A percentile compares a stretch with the other conserved stretches of the same genome.
Conservation (phyloP, 2,329 filamentous ascomycete species). For the Xylariaceae sp. region DNA sequence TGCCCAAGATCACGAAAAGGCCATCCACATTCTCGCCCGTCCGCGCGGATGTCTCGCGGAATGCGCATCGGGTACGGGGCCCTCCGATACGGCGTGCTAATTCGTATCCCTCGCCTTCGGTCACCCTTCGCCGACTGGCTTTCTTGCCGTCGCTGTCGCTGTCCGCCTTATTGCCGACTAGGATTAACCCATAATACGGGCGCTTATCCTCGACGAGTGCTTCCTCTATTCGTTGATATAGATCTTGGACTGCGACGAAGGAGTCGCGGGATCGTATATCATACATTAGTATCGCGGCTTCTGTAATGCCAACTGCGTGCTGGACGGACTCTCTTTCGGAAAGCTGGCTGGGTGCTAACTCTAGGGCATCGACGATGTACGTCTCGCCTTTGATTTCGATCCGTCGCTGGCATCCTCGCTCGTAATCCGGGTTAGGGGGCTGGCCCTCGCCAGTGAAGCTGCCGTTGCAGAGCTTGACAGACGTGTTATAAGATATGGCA, state of each 20-base stretch:
- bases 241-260: slow-evolving; percentile 17
- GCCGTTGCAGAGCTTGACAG: slow-evolving; percentile 33
- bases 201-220: slow-evolving; percentile 22
- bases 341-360: slow-evolving; percentile 36
- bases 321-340: slow-evolving; percentile 33
- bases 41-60: slow-evolving; percentile 36
- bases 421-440: slow-evolving; percentile 25
- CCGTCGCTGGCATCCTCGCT: slow-evolving; percentile 35
- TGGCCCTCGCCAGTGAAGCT: slow-evolving; percentile 28
- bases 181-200: slow-evolving; percentile 13
- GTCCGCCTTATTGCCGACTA: slow-evolving; percentile 39
- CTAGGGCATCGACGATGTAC: slow-evolving; percentile 38
- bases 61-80: slow-evolving; percentile 23
- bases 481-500: not conserved
- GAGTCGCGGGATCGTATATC: slow-evolving; percentile 29
- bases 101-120: slow-evolving; percentile 34
- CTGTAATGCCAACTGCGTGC: slow-evolving; percentile 39
- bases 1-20: slow-evolving; percentile 34
- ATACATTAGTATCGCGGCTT: slow-evolving; percentile 36
- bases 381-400: slow-evolving; percentile 32
- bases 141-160: slow-evolving; percentile 23
- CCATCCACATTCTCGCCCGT: slow-evolving; percentile 36
- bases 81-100: slow-evolving; percentile 22
- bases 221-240: slow-evolving; percentile 26
- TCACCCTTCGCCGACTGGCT: slow-evolving; percentile 28